Base-by-base conservation (phyloP, 441 rosid species). In the Arabidopsis hybrid region DNA sequence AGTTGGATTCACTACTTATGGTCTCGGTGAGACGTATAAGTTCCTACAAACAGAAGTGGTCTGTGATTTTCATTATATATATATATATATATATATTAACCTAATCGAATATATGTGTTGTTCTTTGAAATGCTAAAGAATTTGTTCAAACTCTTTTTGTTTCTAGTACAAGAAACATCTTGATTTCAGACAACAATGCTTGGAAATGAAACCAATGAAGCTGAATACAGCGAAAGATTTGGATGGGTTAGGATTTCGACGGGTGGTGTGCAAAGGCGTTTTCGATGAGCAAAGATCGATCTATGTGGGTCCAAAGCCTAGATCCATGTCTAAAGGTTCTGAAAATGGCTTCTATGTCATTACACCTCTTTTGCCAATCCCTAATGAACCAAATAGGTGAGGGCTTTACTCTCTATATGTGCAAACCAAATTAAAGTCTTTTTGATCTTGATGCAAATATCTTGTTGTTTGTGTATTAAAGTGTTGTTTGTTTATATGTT, bases 271-370 rank as follows among this genome's bases (percentile, higher is more conserved):
- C 76, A 83, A 80, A 81, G 97, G 97, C 60, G 63, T 84, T 73
- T 91, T 85, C 21, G 80, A 91, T 60, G 84, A 88, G 18, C 60
- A 76, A 78, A 86, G 65, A 32, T 91, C 97, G 26, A 73, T 93
- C 65, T 93, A 67, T 80, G 81, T 93, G 16, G 98, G 98, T 59
- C 98, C 98, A 43, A 95, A 95, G 46, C 88, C 97, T 55, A 85
- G 93, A 79, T 85, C 87, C 75, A 88, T 89, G 76, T 85, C 93
- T 0, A 93, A 93, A 65, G 89, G 85, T 65, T 88, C 94, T 35
- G 93, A 89, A 74, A 88, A 83, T 79, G 98, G 98, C 32, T 88
- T 84, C 74, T 87, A 84, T 75, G 77, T 91, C 42, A 83, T 89
- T 60, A 87, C 88, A 34, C 96, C 98, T 56, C 83, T 93, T 12